A percentile compares a stretch with the other conserved stretches of the same genome.
Conservation (phyloP, 1,139 yeast genomes). For the Pneumocystis murina region DNA sequence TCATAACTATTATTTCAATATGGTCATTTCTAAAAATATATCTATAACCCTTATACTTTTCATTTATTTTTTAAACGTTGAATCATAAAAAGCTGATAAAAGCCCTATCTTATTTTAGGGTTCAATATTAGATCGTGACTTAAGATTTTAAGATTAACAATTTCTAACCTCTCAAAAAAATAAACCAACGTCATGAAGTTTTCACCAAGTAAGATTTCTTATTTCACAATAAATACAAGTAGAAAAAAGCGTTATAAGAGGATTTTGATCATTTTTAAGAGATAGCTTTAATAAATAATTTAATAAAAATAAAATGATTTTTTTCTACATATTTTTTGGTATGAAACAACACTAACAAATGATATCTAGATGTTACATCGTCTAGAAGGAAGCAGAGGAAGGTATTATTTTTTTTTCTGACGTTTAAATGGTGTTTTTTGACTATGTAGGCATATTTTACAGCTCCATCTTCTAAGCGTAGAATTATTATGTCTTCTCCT, state of each 20-base stretch:
- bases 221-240: neutral
- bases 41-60: no score
- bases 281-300: neutral
- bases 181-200: neutral
- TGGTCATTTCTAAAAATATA: no score
- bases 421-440: neutral
- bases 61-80: no score
- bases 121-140: neutral
- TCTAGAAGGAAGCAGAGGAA: neutral
- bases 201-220: neutral
- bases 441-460: conserved; percentile 75
- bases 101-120: no score
- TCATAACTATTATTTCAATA: no score
- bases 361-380: neutral
- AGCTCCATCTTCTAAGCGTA: conserved; percentile 94
- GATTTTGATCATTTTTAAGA: neutral
- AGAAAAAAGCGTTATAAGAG: neutral
- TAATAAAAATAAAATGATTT: neutral
- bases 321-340: neutral
- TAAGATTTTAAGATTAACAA: neutral
- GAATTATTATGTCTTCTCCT: conserved; percentile 94
- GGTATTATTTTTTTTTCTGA: neutral
- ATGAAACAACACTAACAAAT: neutral
- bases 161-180: neutral
- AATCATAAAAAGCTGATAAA: no score